Evolutionary conservation across 1,139 yeast species (phyloP).

Genomic region (Scheffersomyces segobiensis): DNA sequence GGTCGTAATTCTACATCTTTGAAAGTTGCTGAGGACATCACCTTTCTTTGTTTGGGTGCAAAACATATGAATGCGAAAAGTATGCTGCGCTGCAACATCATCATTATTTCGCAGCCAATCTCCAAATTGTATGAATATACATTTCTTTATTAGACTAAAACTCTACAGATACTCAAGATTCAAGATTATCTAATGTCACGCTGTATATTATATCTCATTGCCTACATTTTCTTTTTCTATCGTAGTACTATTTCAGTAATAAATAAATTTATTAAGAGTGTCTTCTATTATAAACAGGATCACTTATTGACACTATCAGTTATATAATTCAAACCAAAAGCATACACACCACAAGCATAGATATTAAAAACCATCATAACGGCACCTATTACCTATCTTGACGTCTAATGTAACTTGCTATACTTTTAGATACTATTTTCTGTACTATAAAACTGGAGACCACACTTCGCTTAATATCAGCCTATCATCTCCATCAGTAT

Average conservation of each 20-base stretch:
- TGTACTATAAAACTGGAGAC: background rate
- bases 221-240: too few relatives aligned
- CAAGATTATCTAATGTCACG: background rate
- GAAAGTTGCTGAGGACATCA: background rate
- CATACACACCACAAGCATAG: too few relatives aligned
- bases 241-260: too few relatives aligned
- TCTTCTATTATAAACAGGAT: too few relatives aligned
- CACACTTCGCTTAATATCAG: background rate
- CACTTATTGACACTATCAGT: too few relatives aligned
- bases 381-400: too few relatives aligned
- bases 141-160: background rate
- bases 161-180: background rate
- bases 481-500: background rate
- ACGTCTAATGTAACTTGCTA: too few relatives aligned
- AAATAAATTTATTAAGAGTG: too few relatives aligned
- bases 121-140: background rate
- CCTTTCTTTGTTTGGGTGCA: background rate
- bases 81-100: background rate
- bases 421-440: too few relatives aligned
- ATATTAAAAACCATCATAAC: too few relatives aligned
- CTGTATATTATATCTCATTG: background rate
- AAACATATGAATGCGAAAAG: background rate
- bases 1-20: background rate
- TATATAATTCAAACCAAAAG: too few relatives aligned
- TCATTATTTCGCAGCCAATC: background rate